These are phyloP conservation scores for Coelastrella sp. DNA, from an alignment of 139 green algal species.

Conservation along the genomic window DNA sequence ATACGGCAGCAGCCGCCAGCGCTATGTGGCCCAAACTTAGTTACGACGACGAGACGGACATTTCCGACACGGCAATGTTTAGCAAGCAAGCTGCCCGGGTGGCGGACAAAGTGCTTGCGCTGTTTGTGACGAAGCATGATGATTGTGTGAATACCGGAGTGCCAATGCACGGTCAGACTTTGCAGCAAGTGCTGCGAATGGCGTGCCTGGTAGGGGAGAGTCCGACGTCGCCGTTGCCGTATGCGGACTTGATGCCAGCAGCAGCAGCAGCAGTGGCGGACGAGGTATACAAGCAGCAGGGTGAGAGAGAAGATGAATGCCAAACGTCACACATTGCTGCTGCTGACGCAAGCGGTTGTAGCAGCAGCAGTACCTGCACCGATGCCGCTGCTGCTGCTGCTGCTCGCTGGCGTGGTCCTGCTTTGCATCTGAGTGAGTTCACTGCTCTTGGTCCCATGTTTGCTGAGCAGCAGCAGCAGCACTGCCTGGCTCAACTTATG, in stretches of 20 bases:
- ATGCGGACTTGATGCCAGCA: background rate
- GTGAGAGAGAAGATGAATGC: no score
- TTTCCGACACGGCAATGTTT: background rate
- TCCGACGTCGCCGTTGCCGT: background rate
- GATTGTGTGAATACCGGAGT: background rate
- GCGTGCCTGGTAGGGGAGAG: background rate
- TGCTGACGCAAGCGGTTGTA: background rate
- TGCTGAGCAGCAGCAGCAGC: slow-evolving; percentile 24
- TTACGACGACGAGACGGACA: background rate
- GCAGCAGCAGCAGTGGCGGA: background rate
- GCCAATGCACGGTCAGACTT: background rate
- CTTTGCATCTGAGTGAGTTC: background rate
- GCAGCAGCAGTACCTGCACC: background rate
- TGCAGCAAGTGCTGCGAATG: background rate
- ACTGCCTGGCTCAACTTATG: background rate
- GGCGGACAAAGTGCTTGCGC: background rate
- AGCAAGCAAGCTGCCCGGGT: background rate
- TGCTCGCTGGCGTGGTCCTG: background rate
- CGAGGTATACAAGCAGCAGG: background rate
- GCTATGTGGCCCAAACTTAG: background rate
- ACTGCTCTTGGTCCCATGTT: background rate
- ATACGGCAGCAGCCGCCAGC: background rate
- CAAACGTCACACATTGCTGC: no score
- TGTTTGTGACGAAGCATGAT: background rate
- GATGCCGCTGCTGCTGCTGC: background rate